Evolutionary conservation across 1,284 basidiomycete genomes (phyloP).

Genomic region (Puccinia polysora): DNA sequence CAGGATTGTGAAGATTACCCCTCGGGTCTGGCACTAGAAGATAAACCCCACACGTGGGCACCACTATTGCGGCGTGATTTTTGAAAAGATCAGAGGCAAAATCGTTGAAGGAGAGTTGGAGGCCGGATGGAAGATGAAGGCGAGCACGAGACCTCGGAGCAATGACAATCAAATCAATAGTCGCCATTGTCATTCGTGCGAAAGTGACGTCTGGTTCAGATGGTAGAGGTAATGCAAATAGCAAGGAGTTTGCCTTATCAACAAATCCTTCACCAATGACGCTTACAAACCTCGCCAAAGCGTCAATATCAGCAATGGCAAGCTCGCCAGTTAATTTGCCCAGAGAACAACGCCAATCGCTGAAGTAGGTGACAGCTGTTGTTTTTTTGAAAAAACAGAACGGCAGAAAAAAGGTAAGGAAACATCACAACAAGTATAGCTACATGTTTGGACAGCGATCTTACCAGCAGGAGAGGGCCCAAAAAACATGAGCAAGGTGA

Average conservation of each 20-base stretch:
- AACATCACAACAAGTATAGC: background rate
- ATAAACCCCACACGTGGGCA: conserved; percentile 20
- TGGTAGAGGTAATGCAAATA: conserved; percentile 11
- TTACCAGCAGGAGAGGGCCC: conserved; percentile 17
- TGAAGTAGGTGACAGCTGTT: conserved; percentile 23
- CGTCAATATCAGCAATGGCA: conserved; percentile 20
- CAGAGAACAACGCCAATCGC: conserved; percentile 25
- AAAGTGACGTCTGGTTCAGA: conserved; percentile 23
- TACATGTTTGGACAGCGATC: background rate
- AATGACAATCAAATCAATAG: conserved; percentile 25
- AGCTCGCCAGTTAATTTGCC: conserved; percentile 26
- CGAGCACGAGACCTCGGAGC: conserved; percentile 18
- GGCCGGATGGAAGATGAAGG: conserved; percentile 12
- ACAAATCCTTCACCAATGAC: conserved; percentile 9
- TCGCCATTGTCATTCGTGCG: conserved; percentile 6
- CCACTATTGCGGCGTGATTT: conserved; percentile 1
- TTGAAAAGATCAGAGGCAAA: conserved; percentile 22
- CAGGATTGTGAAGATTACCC: conserved; percentile 10
- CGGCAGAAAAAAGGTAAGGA: background rate
- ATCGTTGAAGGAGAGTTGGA: conserved; percentile 20
- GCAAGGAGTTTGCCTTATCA: conserved; percentile 21
- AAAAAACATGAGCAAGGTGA: conserved; percentile 11
- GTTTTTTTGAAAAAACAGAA: background rate
- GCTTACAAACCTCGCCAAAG: conserved; percentile 4
- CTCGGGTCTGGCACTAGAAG: conserved; percentile 23